Evolutionary conservation across 169 alveolate genomes (phyloP), one percentile per base, ranked within the genome.

Genomic region (Eimeria maxima): DNA sequence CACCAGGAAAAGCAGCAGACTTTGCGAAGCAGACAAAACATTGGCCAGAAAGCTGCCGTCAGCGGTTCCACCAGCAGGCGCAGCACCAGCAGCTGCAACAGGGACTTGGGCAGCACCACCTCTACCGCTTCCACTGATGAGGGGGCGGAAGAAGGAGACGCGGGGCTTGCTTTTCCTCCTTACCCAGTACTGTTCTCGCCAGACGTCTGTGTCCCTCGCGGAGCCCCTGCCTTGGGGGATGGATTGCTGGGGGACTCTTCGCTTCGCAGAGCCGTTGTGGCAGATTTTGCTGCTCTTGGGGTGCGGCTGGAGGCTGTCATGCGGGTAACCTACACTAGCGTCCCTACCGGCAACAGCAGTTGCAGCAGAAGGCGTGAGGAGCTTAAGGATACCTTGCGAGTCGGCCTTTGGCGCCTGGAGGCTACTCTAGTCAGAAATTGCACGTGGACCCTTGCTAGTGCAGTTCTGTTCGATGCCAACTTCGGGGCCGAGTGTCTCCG

Each of bases 391-490:
- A 65, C 93, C 22, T 29, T 93, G n/a, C 74, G 87, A 5, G 76
- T 88, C 1, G 67, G 96, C 45, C 27, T 93, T 1, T 93, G 96
- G 96, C 57, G 96, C 10, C 76, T 93, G 38, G 93, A 93, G 67
- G 94, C 88, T 10, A 50, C 90, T 0, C 93, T 80, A 0, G 63
- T 93, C 4, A 57, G 96, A 27, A 93, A 93, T 50, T 93, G 93
- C 53, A 93, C 96, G 80, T 93, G 96, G 96, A 67, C 88, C 42
- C 55, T 93, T n/a, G 96, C 96, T 16, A 53, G 93, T 44, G 57
- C 57, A 4, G 96, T 93, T 20, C 80, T 93, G 47, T 81, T 81
- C 65, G 96, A 93, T 69, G 71, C 69, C 27, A 86, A 86, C 60
- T 33, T 86, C 63, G 67, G 78, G 3, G 93, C 93, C 60, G 93